phyloP scores from a whole-genome alignment of 2,329 filamentous ascomycete genomes.

The Aspergillus novofumigatus region DNA sequence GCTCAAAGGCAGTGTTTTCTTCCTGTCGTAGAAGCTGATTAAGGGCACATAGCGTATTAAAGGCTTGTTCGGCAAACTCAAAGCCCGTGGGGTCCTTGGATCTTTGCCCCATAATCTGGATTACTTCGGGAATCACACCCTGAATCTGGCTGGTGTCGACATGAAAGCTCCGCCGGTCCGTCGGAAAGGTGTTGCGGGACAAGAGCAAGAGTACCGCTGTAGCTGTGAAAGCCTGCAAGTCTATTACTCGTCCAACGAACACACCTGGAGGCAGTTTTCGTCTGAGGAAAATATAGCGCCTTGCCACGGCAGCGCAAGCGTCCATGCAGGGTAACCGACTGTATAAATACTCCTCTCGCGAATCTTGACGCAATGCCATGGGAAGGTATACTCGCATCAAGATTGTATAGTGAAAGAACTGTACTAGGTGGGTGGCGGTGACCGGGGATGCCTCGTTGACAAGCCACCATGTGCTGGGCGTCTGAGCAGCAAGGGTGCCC shows the following conservation, averaged over 20 bases:
- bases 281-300: constrained; percentile 9
- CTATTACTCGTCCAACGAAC: constrained; percentile 11
- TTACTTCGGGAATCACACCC: constrained; percentile 5
- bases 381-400: constrained; percentile 15
- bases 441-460: not conserved
- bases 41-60: constrained; percentile 7
- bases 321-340: constrained; percentile 15
- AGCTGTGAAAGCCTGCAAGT: constrained; percentile 15
- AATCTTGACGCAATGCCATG: constrained; percentile 8
- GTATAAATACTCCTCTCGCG: constrained; percentile 10
- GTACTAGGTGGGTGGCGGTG: constrained; percentile 11
- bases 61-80: constrained; percentile 7
- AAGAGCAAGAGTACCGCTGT: constrained; percentile 11
- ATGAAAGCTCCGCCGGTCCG: constrained; percentile 4
- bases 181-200: constrained; percentile 5
- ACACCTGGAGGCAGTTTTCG: constrained; percentile 11
- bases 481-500: constrained; percentile 7
- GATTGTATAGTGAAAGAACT: constrained; percentile 12
- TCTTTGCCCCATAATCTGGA: constrained; percentile 6
- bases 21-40: constrained; percentile 11
- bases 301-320: constrained; percentile 11
- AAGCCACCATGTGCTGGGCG: constrained; percentile 12
- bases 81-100: constrained; percentile 5
- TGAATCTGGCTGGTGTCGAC: constrained; percentile 8
- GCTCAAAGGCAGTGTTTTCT: not conserved